A percentile compares a stretch with the other conserved stretches of the same genome.
phyloP scores from a whole-genome alignment of 495 filamentous ascomycete genomes.

The Talaromyces adpressus region DNA sequence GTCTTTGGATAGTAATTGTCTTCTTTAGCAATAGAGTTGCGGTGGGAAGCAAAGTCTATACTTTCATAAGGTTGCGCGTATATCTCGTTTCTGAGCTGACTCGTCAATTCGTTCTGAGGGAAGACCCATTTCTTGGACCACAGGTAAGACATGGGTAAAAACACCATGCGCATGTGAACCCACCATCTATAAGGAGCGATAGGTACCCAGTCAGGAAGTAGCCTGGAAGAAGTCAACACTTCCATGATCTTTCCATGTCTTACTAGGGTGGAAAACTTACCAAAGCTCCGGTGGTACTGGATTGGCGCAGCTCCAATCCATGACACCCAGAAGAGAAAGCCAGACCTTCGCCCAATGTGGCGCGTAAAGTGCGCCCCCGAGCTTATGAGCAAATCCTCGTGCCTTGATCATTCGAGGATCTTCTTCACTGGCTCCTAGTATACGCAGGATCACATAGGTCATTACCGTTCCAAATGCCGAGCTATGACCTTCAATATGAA shows the following conservation, averaged over 20 bases:
- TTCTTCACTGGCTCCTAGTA: slow-evolving; percentile 85
- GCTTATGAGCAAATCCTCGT: slow-evolving; percentile 68
- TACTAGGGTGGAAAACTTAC: slow-evolving; percentile 29
- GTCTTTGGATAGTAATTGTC: slow-evolving; percentile 96
- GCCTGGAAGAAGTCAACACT: slow-evolving; percentile 27
- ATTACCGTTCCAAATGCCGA: slow-evolving; percentile 83
- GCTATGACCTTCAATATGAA: slow-evolving; percentile 94
- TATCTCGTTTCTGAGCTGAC: slow-evolving; percentile 70
- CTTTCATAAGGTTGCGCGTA: slow-evolving; percentile 72
- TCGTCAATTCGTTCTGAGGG: slow-evolving; percentile 63
- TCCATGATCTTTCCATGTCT: neutral
- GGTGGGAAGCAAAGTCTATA: slow-evolving; percentile 68
- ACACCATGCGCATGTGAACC: slow-evolving; percentile 94
- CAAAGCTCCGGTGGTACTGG: slow-evolving; percentile 90
- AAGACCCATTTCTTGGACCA: slow-evolving; percentile 72
- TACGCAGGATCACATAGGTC: slow-evolving; percentile 79
- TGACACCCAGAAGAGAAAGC: slow-evolving; percentile 76
- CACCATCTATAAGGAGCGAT: slow-evolving; percentile 97
- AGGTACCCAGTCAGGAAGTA: slow-evolving; percentile 92
- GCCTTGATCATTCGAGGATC: slow-evolving; percentile 84
- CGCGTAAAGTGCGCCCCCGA: slow-evolving; percentile 77
- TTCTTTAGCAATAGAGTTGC: slow-evolving; percentile 69
- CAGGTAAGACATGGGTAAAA: slow-evolving; percentile 84
- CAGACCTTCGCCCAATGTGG: slow-evolving; percentile 97
- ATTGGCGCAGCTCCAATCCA: slow-evolving; percentile 88